phyloP scores from a whole-genome alignment of 2,329 filamentous ascomycete species.

The Nemania diffusa region DNA sequence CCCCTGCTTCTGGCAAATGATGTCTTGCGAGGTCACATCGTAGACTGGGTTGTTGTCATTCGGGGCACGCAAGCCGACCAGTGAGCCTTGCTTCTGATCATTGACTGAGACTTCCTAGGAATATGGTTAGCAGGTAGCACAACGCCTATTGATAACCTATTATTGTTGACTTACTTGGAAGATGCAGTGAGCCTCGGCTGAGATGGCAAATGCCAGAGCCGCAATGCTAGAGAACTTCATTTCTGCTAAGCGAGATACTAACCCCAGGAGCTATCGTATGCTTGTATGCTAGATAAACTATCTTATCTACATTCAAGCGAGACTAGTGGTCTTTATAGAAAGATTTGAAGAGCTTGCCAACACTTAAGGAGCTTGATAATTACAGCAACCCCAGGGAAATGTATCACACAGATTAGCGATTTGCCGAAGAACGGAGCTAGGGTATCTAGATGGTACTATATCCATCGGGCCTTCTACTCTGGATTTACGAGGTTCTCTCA shows the following conservation, averaged over 20 bases:
- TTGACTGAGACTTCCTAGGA: conserved; percentile 59
- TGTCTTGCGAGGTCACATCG: conserved; percentile 59
- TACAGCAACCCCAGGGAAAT: neutral
- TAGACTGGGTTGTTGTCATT: conserved; percentile 64
- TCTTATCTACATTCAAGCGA: neutral
- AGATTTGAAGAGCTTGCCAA: neutral
- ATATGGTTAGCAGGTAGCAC: conserved; percentile 28
- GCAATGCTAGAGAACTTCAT: conserved; percentile 54
- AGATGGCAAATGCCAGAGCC: conserved; percentile 49
- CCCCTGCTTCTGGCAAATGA: conserved; percentile 61
- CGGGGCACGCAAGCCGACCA: conserved; percentile 60
- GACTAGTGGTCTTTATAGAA: conserved; percentile 24
- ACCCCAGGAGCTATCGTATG: neutral
- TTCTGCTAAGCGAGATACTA: conserved; percentile 29
- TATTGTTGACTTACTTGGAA: conserved; percentile 51
- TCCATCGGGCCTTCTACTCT: conserved; percentile 25
- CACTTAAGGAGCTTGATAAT: neutral
- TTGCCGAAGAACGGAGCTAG: conserved; percentile 23
- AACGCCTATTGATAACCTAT: neutral
- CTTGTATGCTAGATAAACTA: conserved; percentile 2
- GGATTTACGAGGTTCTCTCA: neutral
- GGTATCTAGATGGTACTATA: conserved; percentile 20
- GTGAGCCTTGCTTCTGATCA: conserved; percentile 55
- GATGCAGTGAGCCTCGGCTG: conserved; percentile 56
- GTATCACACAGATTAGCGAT: conserved; percentile 10